These are phyloP conservation scores for Plasmodium relictum DNA, from an alignment of 169 alveolate species.

Conservation along the genomic window DNA sequence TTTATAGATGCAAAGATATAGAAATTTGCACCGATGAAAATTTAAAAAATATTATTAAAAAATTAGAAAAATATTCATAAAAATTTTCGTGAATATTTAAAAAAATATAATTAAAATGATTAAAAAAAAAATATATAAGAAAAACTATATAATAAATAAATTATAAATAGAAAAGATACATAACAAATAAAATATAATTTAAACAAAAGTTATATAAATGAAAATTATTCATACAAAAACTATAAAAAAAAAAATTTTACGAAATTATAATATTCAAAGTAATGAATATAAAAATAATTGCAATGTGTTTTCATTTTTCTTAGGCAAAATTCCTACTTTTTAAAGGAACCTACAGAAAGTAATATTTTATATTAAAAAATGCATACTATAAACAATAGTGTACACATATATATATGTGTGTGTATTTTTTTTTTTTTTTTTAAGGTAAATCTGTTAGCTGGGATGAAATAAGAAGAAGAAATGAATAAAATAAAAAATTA, in stretches of 20 bases:
- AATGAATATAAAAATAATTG: conserved; percentile 1
- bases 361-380: neutral
- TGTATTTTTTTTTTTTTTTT: neutral
- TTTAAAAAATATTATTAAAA: conserved; percentile 57
- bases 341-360: conserved; percentile 50
- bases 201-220: too few relatives aligned
- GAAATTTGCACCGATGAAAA: conserved; percentile 73
- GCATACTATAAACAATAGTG: neutral
- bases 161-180: neutral
- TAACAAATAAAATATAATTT: neutral
- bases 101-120: neutral
- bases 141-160: neutral
- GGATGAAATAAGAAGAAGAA: conserved; percentile 70
- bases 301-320: conserved; percentile 16
- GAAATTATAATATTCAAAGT: neutral
- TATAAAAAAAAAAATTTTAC: neutral
- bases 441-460: conserved; percentile 58
- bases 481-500: conserved; percentile 16
- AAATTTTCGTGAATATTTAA: conserved; percentile 5
- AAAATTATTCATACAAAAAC: too few relatives aligned
- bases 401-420: neutral
- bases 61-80: conserved; percentile 60
- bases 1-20: conserved; percentile 68
- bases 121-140: neutral
- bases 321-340: conserved; percentile 66